These are phyloP conservation scores for Cladosporium sp. DNA, from an alignment of 2,329 filamentous ascomycete species.

Conservation along the genomic window DNA sequence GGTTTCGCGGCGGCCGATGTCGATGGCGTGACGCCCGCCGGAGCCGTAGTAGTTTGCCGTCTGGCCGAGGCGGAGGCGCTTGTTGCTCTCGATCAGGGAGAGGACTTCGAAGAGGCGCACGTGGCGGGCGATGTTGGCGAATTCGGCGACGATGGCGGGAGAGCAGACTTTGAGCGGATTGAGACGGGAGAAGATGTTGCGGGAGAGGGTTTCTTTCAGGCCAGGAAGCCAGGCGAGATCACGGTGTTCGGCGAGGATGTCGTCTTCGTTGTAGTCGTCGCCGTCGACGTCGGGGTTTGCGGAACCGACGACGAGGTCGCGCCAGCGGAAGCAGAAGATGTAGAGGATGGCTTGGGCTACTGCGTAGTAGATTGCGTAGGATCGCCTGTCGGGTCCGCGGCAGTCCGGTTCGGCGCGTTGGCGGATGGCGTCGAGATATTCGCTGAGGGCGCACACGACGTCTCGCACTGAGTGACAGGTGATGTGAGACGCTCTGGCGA, in stretches of 20 bases:
- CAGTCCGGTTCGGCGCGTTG: conserved; percentile 67
- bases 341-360: conserved; percentile 87
- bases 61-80: conserved; percentile 75
- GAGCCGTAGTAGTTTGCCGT: conserved; percentile 48
- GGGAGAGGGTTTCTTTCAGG: conserved; percentile 68
- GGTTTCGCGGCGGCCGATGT: conserved; percentile 52
- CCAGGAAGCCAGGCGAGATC: conserved; percentile 75
- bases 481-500: conserved; percentile 82
- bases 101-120: conserved; percentile 88
- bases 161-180: conserved; percentile 96
- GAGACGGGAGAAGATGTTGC: conserved; percentile 79
- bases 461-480: conserved; percentile 71
- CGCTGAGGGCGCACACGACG: conserved; percentile 74
- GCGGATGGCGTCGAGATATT: conserved; percentile 73
- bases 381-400: conserved; percentile 77
- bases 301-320: conserved; percentile 67
- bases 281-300: conserved; percentile 35
- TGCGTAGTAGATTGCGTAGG: conserved; percentile 81
- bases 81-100: conserved; percentile 85
- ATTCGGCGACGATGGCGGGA: conserved; percentile 83
- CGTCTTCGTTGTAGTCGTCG: conserved; percentile 49
- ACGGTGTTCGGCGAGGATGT: conserved; percentile 59
- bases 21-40: conserved; percentile 47
- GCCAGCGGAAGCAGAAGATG: conserved; percentile 98
- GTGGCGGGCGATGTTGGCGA: conserved; percentile 80